Base-by-base conservation (phyloP, 495 filamentous ascomycete species). In the Penicillium cinerascens region DNA sequence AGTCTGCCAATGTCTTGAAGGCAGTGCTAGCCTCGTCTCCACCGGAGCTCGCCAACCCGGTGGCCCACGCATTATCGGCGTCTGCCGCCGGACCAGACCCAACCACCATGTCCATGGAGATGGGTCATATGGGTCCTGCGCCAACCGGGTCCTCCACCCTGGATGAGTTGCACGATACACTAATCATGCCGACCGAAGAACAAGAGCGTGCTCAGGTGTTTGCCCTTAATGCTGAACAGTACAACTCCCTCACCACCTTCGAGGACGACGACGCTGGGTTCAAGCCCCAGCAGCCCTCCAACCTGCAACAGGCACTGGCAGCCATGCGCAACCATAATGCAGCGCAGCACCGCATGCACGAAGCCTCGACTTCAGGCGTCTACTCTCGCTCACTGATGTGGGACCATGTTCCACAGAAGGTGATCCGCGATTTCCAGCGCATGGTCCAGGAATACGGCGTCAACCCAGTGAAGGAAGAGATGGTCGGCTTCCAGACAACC, bases 321-420 rank as follows among this genome's bases (percentile, higher is more conserved):
- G 85, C 80, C 23, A 89, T 95, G 85, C 83, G 90, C 54, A 78
- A 72, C 65, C 29, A 33, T 1, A 89, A 82, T 33, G 86, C 88
- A 25, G 63, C 63, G 2, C 65, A 66, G 44, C 62, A 66, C 39
- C 56, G 60, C 6, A 49, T 71, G 42, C 64, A 70, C 23, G 54
- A 47, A 25, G 61, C 64, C 25, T 36, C 60, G 26, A 66, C 67
- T 25, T 73, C 73, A 16, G 91, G 95, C 61, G 89, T 97, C 38
- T 96, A 97, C 72, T 93, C 90, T 23, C 79, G 92, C 25, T 93
- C 89, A 44, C 79, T 98, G 52, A 85, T 98, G 59, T 97, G 91
- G 91, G 91, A 96, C 61, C 86, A 87, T 65, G 88, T 98, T 54
- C 91, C 95, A 41, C 76, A 83, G 55, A 91, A 98, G 63, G 89